phyloP scores from a whole-genome alignment of 208 protist species.

The Lotmaria passim region DNA sequence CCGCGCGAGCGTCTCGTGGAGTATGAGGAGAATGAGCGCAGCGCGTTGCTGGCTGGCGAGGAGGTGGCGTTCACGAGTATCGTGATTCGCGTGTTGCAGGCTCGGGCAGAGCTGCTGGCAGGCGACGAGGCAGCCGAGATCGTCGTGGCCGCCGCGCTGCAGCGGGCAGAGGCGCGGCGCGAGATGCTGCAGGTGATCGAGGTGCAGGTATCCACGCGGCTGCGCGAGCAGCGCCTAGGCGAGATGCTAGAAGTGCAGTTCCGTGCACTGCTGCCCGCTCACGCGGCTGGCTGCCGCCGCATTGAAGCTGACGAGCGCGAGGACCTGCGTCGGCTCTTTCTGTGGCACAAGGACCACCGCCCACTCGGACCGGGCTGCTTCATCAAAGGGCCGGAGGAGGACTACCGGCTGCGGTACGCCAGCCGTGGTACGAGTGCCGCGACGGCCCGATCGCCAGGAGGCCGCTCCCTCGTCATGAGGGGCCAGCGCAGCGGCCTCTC shows the following conservation, averaged over 20 bases:
- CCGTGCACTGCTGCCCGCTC: slow-evolving; percentile 43
- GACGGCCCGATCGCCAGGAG: neutral
- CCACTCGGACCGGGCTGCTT: slow-evolving; percentile 56
- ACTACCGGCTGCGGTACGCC: slow-evolving; percentile 31
- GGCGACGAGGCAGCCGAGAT: slow-evolving; percentile 36
- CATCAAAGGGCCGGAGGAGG: slow-evolving; percentile 33
- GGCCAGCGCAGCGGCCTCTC: neutral
- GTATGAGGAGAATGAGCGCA: slow-evolving; percentile 35
- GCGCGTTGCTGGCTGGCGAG: slow-evolving; percentile 36
- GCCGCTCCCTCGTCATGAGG: neutral
- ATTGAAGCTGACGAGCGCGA: slow-evolving; percentile 51
- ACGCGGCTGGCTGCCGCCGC: slow-evolving; percentile 32
- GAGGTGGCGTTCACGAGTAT: slow-evolving; percentile 36
- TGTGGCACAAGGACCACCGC: slow-evolving; percentile 55
- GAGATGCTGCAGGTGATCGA: slow-evolving; percentile 57
- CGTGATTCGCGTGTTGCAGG: slow-evolving; percentile 21
- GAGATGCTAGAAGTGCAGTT: slow-evolving; percentile 40
- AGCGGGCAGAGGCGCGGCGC: slow-evolving; percentile 20
- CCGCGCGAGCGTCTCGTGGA: slow-evolving; percentile 29
- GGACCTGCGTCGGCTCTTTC: slow-evolving; percentile 37
- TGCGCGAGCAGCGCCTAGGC: slow-evolving; percentile 44
- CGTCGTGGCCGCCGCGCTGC: slow-evolving; percentile 38
- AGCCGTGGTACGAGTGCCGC: neutral
- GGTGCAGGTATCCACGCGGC: slow-evolving; percentile 23
- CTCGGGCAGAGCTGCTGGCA: slow-evolving; percentile 30